Base-by-base conservation (phyloP, 1,139 yeast species). In the Lodderomyces orthopsilosis region DNA sequence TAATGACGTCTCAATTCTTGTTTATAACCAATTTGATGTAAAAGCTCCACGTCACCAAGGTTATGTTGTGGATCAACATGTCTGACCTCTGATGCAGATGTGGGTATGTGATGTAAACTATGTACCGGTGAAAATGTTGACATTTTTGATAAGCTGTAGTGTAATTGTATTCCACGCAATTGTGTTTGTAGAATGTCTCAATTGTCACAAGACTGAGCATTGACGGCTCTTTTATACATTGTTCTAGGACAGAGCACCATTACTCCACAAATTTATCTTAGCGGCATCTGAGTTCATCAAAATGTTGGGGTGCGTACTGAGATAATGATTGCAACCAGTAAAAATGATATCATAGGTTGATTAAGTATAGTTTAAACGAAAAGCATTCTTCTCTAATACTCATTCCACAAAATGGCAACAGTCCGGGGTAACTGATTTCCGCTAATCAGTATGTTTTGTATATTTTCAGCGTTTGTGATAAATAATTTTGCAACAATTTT, bases 1-100 rank as follows among this genome's bases (percentile, higher is more conserved):
- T 70, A 75, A 18, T 65, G 66, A 57, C 81, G 63, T 27, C 61
- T 66, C 44, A 75, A 57, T 51, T 75, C 81, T 54, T 74, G 78
- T 51, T 74, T 75, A 54, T 75, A 75, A 24, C 81, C 79, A 45
- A 77, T 73, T 47, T 75, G 75, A 17, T 79, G 79, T 45, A 77
- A 62, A 36, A 77, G 61, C 37, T 74, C 79, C 22, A 62, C 74
- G 55, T 77, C 81, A 28, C 61, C 53, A 2, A 46, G 57, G 4
- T 63, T 68, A 4, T 52, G 51, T 6, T 46, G 41, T 6, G 62
- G 58, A 35, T 62, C 60, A 8, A 65, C 62, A 21, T 47, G 44
- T 40, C 67, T 48, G 15, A 57, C 53, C 35, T 57, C 63, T 2
- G 65, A 60, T 30, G 34, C 28, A n/a, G 15, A 35, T 33, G 35